Evolutionary conservation across 163 green algal species (phyloP), one percentile per base, ranked within the genome.

Genomic region (Volvox carteri): DNA sequence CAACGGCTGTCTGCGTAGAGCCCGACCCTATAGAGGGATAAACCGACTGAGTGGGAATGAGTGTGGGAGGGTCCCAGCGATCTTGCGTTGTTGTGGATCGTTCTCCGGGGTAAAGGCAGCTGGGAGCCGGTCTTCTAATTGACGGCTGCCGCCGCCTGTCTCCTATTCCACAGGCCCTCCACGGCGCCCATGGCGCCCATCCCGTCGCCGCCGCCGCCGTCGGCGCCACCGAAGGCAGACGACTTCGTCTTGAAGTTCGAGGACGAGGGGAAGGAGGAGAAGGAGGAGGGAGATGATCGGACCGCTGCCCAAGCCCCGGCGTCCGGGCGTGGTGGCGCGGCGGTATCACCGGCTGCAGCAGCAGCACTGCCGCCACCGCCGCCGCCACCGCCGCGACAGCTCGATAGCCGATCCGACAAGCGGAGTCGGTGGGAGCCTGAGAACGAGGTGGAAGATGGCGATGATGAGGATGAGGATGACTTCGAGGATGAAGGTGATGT

Each of bases 91-190:
- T n/a, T n/a, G n/a, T n/a, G n/a, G n/a, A n/a, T n/a, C n/a, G n/a
- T n/a, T n/a, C n/a, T n/a, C n/a, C n/a, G n/a, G n/a, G n/a, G n/a
- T n/a, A n/a, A n/a, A n/a, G n/a, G n/a, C n/a, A n/a, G n/a, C n/a
- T n/a, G n/a, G n/a, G n/a, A n/a, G n/a, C n/a, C n/a, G n/a, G n/a
- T n/a, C n/a, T n/a, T n/a, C n/a, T n/a, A n/a, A n/a, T n/a, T n/a
- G n/a, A n/a, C n/a, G n/a, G n/a, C n/a, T n/a, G n/a, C n/a, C n/a
- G n/a, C n/a, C n/a, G n/a, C n/a, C n/a, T n/a, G n/a, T n/a, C n/a
- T n/a, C n/a, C n/a, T n/a, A n/a, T n/a, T n/a, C 39, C 39, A 23
- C 75, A 84, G 75, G 75, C 75, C 48, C n/a, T 68, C 75, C 33
- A 19, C 75, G 2, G 75, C 48, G 46, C 48, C 75, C 9, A 30